Evolutionary conservation across 306 rosid genomes (phyloP).

Genomic region (Ormosia semicastrata): DNA sequence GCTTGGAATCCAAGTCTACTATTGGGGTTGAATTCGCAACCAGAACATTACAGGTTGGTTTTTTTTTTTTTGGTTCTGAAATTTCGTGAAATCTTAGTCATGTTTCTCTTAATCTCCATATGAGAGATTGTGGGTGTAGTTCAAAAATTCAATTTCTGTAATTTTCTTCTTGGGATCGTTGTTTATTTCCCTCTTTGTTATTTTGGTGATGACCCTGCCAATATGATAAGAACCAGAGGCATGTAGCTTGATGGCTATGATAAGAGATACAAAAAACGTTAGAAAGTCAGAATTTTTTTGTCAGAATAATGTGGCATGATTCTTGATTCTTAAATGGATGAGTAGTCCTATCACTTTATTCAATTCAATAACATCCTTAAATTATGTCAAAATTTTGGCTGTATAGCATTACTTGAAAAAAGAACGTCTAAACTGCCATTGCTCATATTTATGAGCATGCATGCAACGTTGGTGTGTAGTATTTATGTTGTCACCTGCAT

Average conservation of each 20-base stretch:
- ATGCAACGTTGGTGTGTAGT: too few species aligned
- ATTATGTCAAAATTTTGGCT: too few species aligned
- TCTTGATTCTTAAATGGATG: too few species aligned
- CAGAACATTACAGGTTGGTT: slow-evolving; percentile 66
- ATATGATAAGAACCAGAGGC: background rate
- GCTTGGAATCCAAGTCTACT: slow-evolving; percentile 80
- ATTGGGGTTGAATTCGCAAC: slow-evolving; percentile 89
- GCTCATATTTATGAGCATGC: too few species aligned
- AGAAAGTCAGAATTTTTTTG: too few species aligned
- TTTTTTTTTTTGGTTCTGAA: background rate
- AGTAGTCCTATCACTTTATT: too few species aligned
- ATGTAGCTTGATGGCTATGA: background rate
- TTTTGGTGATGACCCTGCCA: background rate
- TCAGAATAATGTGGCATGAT: too few species aligned
- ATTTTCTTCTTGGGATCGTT: background rate
- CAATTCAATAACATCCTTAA: too few species aligned
- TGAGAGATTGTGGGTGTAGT: background rate
- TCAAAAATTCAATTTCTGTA: background rate
- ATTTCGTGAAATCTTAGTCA: background rate
- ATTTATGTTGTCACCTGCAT: background rate
- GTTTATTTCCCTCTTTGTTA: background rate
- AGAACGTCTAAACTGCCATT: too few species aligned
- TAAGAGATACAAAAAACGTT: background rate
- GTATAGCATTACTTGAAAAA: too few species aligned
- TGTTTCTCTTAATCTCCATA: background rate